Base-by-base conservation (phyloP, 2,329 filamentous ascomycete genomes). In the Apiospora aurea region DNA sequence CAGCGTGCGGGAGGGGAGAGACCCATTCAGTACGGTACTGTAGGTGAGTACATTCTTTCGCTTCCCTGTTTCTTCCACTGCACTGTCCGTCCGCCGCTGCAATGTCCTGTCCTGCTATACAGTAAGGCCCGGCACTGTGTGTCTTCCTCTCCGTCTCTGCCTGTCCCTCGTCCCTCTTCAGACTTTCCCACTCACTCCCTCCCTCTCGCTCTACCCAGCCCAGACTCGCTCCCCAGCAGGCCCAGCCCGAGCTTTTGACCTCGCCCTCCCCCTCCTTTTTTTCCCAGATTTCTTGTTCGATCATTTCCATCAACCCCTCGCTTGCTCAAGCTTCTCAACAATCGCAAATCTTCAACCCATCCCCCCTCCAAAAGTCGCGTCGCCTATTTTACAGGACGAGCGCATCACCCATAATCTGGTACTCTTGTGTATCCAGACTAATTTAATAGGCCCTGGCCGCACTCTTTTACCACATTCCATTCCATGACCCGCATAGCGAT, bases 401-500 rank as follows among this genome's bases (percentile, higher is more conserved):
- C 77, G 78, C 79, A 77, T 69, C 34, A 67, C 57, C 57, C 72
- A 72, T 77, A 77, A 77, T 79, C 77, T 75, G 75, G 77, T 79
- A 80, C 76, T 71, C 69, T 43, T 41, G 29, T 51, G 68, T 69
- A 49, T 69, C 68, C 46, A 57, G 68, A 69, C 47, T 57, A 69
- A 69, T 69, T 49, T 43, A 69, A 69, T 41, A 34, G 68, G 68
- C 68, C 46, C 34, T 34, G 68, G 68, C 68, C 68, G 49, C 47
- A 51, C 68, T 78, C 79, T 80, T 77, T 79, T 72, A 77, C 75
- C 79, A 81, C 79, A 81, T 79, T 79, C 77, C 79, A 77, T 85
- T 84, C 84, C 82, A 91, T 91, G 89, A 90, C 83, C 83, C 87
- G 78, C 80, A 82, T 81, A 84, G 76, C 81, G 80, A 81, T 84